Evolutionary conservation across 331 rosid species (phyloP).

Genomic region (Telfairia occidentalis): DNA sequence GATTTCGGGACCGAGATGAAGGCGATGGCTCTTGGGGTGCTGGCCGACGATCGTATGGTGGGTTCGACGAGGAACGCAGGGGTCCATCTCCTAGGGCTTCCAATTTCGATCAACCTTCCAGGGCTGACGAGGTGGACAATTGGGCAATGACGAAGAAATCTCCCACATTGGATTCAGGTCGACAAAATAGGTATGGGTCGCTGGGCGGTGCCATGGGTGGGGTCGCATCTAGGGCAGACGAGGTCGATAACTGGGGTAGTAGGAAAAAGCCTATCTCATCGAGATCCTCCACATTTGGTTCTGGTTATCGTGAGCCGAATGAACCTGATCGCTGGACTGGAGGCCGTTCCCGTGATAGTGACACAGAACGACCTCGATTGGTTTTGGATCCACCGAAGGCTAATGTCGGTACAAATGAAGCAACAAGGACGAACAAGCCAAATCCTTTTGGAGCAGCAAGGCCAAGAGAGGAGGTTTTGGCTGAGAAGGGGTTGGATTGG

Average conservation of each 20-base stretch:
- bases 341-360: conserved; percentile 37
- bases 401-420: conserved; percentile 31
- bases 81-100: conserved; percentile 76
- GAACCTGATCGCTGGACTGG: conserved; percentile 76
- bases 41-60: conserved; percentile 63
- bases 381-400: conserved; percentile 60
- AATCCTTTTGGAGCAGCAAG: conserved; percentile 81
- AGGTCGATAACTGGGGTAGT: conserved; percentile 62
- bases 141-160: conserved; percentile 65
- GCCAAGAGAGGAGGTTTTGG: conserved; percentile 90
- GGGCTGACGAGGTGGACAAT: conserved; percentile 95
- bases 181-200: conserved; percentile 51
- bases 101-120: conserved; percentile 69
- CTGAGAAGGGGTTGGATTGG: conserved; percentile 91
- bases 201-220: conserved; percentile 32
- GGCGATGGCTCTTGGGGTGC: conserved; percentile 81
- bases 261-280: conserved; percentile 47
- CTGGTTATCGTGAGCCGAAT: conserved; percentile 54
- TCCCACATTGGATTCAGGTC: conserved; percentile 54
- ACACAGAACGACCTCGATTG: conserved; percentile 62
- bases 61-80: conserved; percentile 77
- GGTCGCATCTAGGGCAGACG: conserved; percentile 60
- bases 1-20: conserved; percentile 50
- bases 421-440: conserved; percentile 45
- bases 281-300: conserved; percentile 64